Percentiles rank a stretch among this genome's conserved stretches.
Conservation (phyloP, 352 stramenopile species). For the Globisporangium lucens region DNA sequence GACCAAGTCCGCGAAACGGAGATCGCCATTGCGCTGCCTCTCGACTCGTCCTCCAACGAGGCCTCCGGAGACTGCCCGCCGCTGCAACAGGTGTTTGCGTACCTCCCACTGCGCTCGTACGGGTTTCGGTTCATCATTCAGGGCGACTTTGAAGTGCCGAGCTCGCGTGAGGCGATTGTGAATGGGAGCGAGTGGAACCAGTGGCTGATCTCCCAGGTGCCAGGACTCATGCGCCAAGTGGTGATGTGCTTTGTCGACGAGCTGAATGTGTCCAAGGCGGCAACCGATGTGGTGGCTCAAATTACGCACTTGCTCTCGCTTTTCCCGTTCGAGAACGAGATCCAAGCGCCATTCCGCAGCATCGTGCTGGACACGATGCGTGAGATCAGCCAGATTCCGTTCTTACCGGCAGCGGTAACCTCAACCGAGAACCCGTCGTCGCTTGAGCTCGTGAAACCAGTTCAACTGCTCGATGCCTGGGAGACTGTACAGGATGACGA, state of each 20-base stretch:
- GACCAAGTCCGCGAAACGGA: conserved; percentile 32
- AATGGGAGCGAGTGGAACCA: conserved; percentile 88
- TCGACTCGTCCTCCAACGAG: conserved; percentile 11
- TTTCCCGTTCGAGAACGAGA: conserved; percentile 64
- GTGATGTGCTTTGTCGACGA: conserved; percentile 22
- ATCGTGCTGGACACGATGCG: conserved; percentile 63
- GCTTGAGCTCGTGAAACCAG: conserved; percentile 21
- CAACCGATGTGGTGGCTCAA: conserved; percentile 11
- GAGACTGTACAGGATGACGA: conserved; percentile 25
- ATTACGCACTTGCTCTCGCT: conserved; percentile 44
- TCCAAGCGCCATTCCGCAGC: conserved; percentile 64
- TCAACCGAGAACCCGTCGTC: not conserved
- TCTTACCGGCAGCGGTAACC: conserved; percentile 25
- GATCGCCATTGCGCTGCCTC: conserved; percentile 55
- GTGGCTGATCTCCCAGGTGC: conserved; percentile 77
- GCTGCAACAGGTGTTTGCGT: conserved; percentile 82
- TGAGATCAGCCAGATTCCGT: conserved; percentile 46
- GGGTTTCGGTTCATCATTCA: conserved; percentile 86
- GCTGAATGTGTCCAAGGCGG: not conserved
- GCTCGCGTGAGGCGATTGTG: conserved; percentile 78
- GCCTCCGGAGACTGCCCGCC: conserved; percentile 28
- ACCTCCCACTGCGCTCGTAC: conserved; percentile 75
- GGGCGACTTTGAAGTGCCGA: conserved; percentile 84
- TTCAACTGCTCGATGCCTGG: conserved; percentile 47
- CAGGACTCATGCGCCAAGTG: conserved; percentile 37